These are phyloP conservation scores for Leishmania amazonensis DNA, from an alignment of 208 protist genomes.

Conservation along the genomic window DNA sequence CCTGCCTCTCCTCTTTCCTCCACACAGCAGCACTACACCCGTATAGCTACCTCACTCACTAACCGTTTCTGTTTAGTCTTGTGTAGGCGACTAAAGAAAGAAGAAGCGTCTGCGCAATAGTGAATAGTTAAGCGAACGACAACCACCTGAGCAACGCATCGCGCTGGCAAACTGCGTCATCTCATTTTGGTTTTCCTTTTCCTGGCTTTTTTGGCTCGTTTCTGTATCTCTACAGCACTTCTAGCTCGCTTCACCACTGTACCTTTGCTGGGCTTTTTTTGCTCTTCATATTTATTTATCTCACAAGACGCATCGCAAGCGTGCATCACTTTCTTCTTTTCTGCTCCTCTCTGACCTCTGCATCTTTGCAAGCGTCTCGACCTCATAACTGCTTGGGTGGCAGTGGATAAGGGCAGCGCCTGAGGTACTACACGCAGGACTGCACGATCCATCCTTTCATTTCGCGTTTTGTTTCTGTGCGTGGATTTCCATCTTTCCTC, in stretches of 20 bases:
- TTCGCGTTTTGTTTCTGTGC: neutral
- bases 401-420: neutral
- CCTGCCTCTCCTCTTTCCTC: neutral
- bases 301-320: neutral
- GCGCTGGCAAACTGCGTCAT: neutral
- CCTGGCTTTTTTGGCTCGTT: neutral
- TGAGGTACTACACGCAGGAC: neutral
- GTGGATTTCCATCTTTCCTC: too few relatives aligned
- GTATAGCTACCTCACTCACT: neutral
- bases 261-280: neutral
- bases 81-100: neutral
- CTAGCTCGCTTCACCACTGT: neutral
- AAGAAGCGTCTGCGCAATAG: neutral
- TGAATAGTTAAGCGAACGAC: neutral
- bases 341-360: neutral
- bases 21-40: neutral
- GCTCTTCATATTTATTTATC: neutral
- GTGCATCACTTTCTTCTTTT: neutral
- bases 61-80: neutral
- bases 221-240: neutral
- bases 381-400: neutral
- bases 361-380: neutral
- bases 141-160: too few relatives aligned
- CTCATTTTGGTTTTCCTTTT: neutral
- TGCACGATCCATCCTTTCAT: neutral